Evolutionary conservation across 805 yeast genomes (phyloP), one percentile per base, ranked within the genome.

Genomic region (Pichia scutulata): DNA sequence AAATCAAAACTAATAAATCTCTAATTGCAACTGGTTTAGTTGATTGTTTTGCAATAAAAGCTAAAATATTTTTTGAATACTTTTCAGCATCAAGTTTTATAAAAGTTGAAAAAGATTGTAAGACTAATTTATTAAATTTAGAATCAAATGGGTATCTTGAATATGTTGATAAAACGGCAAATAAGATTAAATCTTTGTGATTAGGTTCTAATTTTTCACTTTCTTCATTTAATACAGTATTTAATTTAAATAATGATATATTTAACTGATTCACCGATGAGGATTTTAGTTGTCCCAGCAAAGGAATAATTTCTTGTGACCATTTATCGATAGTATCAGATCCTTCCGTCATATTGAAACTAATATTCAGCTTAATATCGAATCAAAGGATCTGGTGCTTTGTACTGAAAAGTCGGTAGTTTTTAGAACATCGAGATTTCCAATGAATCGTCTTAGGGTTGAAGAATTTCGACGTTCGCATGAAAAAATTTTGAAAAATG

Each of bases 1-100:
- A 71, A 40, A 85, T 67, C 24, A 85, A 64, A 26, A 82, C 74
- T 55, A 81, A 61, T 52, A 81, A 69, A 62, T 81, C 87, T 2
- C 78, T 69, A 6, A 75, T 62, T 1, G 92, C 85, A 51, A 75
- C 66, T 2, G 66, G 64, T 21, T 57, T 60, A 2, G 59, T 53
- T 7, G 73, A 60, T 19, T 64, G 56, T 12, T 62, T 61, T 22
- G 63, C 49, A 41, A 81, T 68, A 57, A 70, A 78, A 33, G 67
- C 70, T 25, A 64, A 54, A 48, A 74, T 73, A 10, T 61, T 66
- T 19, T 62, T 53, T 4, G 60, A 52, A 39, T 61, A 61, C 41
- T 49, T 56, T 26, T 56, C 59, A 68, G 60, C 51, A 69, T 59
- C 58, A 28, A 59, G 39, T 2, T 53, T 47, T 9, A 75, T 55